These are phyloP conservation scores for Sporothrix pallida DNA, from an alignment of 2,329 filamentous ascomycete genomes.

Conservation along the genomic window DNA sequence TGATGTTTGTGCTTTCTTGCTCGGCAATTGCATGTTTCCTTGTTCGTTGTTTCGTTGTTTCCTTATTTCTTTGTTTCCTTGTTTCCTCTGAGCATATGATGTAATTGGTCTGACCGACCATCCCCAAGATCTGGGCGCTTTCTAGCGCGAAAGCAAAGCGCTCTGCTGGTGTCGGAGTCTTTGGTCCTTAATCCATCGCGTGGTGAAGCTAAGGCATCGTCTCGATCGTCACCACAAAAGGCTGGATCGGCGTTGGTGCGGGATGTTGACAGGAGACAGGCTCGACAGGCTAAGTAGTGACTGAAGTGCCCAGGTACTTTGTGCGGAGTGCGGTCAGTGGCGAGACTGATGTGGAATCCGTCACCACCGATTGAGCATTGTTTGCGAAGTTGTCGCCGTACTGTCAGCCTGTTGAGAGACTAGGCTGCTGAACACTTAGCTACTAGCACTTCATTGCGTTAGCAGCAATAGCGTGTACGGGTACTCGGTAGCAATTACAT, in stretches of 20 bases:
- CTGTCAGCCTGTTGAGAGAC: background rate
- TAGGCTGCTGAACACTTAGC: background rate
- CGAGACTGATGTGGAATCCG: background rate
- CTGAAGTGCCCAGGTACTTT: background rate
- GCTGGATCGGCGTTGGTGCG: background rate
- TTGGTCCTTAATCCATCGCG: background rate
- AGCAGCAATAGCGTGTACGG: background rate
- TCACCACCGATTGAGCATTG: background rate
- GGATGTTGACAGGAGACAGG: too few relatives aligned
- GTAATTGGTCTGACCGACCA: background rate
- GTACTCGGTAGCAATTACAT: too few relatives aligned
- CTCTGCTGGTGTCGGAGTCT: background rate
- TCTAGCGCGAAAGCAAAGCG: conserved; percentile 7
- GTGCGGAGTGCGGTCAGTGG: background rate
- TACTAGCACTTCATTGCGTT: background rate
- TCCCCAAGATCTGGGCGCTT: background rate
- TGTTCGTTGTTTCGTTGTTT: background rate
- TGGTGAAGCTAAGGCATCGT: background rate
- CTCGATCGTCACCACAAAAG: background rate
- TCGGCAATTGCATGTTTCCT: background rate
- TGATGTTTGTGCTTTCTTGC: background rate
- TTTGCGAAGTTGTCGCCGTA: background rate
- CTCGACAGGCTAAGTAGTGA: background rate
- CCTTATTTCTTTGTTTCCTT: conserved; percentile 5
- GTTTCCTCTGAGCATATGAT: background rate